Percentiles rank a stretch among this genome's conserved stretches.
Conservation (phyloP, 192 early-diverging fungal genomes). For the Dispira simplex region DNA sequence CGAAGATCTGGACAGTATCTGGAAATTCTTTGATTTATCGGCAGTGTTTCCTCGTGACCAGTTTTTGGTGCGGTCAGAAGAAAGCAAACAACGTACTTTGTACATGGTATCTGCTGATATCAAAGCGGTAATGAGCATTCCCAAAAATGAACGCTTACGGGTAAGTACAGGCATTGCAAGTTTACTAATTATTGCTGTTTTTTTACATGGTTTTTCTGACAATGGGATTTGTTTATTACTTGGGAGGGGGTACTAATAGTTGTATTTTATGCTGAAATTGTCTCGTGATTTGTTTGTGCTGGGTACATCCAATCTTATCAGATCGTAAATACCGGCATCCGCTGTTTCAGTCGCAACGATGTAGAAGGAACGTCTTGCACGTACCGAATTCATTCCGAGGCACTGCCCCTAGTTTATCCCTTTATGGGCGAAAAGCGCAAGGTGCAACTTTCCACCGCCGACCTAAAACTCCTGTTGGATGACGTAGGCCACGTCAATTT, state of each 20-base stretch:
- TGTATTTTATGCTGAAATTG: too few species aligned
- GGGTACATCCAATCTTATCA: too few species aligned
- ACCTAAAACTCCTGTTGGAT: conserved; percentile 30
- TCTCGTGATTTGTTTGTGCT: too few species aligned
- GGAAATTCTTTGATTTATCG: conserved; percentile 62
- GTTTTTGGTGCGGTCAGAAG: conserved; percentile 79
- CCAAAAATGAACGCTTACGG: conserved; percentile 42
- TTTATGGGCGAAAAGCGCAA: conserved; percentile 29
- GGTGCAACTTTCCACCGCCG: conserved; percentile 27
- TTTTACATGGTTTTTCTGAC: too few species aligned
- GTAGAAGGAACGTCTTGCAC: conserved; percentile 35
- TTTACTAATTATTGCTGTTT: too few species aligned
- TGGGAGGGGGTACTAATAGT: too few species aligned
- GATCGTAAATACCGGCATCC: conserved; percentile 90
- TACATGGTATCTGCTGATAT: conserved; percentile 81
- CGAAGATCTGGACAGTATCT: conserved; percentile 41
- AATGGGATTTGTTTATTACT: too few species aligned
- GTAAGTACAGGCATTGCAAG: conserved; percentile 13
- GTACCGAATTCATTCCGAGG: conserved; percentile 55
- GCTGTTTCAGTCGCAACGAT: conserved; percentile 65
- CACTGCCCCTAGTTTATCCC: conserved; percentile 39
- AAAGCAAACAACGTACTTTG: conserved; percentile 44
- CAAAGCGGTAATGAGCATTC: conserved; percentile 46
- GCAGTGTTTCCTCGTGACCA: conserved; percentile 59
- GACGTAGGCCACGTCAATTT: conserved; percentile 33